Evolutionary conservation across 75 land plant species (phyloP), one percentile per base, ranked within the genome.

Genomic region (Cupressus sempervirens): DNA sequence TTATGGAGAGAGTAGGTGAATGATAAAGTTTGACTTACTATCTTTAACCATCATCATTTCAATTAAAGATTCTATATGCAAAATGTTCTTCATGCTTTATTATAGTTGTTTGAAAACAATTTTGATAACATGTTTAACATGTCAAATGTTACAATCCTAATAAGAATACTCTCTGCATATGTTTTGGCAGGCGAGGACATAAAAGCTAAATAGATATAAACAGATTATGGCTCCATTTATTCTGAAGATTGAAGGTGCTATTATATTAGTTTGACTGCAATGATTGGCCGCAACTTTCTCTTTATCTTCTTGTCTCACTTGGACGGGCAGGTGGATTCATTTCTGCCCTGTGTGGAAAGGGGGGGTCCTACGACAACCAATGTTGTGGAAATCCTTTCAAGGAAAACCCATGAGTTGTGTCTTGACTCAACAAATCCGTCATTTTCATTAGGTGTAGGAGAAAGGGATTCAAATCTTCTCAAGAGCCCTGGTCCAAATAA

Each of bases 261-360:
- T 38, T 41, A n/a, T 76, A 76, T 40, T 76, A 16, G 41, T 76
- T 76, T 76, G 40, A 76, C 23, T 41, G 80, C 80, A 35, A 76
- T 76, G 80, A 41, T 76, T 76, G 41, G 26, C 38, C 80, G 41
- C 45, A 76, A 0, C 46, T 76, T 76, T 76, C 46, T 40, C 38
- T 23, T 9, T 38, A 41, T 76, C 45, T 38, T 41, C 80, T 76
- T 76, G 80, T 46, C 11, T 76, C 9, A 76, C 80, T 38, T 76
- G 26, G 80, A 41, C 40, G 8, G 80, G 80, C 80, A 41, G 80
- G 80, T 41, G 46, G 80, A 40, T 76, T 76, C 80, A 20, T 23
- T 76, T 76, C 48, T 48, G 23, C 80, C 46, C 43, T 76, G 20
- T 41, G 23, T 76, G 80, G 80, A 76, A 45, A 76, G 80, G 46